These are phyloP conservation scores for Lactifluus volemus DNA, from an alignment of 768 basidiomycete genomes.

Conservation along the genomic window DNA sequence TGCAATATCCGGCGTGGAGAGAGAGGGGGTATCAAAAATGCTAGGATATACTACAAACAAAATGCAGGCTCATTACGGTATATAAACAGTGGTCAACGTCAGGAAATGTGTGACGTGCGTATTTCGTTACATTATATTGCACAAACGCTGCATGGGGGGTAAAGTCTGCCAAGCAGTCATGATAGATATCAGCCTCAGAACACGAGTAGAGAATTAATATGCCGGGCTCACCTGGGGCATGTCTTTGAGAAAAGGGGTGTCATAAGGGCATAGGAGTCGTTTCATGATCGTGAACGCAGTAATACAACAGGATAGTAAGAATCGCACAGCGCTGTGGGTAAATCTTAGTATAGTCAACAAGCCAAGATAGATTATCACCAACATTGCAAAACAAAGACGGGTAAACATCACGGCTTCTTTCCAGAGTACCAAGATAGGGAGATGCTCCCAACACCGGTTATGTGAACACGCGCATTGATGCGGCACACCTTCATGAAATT, in stretches of 20 bases:
- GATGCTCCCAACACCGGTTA: constrained; percentile 70
- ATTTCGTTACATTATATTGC: constrained; percentile 15
- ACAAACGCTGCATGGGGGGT: constrained; percentile 5
- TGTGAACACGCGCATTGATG: constrained; percentile 64
- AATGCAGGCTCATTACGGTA: constrained; percentile 9
- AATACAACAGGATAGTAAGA: constrained; percentile 12
- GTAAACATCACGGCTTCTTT: constrained; percentile 29
- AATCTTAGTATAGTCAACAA: not conserved
- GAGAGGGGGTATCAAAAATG: constrained; percentile 15
- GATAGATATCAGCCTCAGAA: not conserved
- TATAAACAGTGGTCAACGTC: constrained; percentile 3
- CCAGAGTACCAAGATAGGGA: constrained; percentile 67
- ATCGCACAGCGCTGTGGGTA: constrained; percentile 2
- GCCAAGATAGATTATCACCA: not conserved
- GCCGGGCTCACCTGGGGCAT: not conserved
- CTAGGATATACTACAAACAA: constrained; percentile 7
- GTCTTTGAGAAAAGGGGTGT: not conserved
- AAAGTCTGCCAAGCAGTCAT: not conserved
- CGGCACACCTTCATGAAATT: constrained; percentile 53
- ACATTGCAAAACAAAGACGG: not conserved
- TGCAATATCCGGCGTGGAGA: not conserved
- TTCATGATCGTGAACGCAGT: constrained; percentile 13
- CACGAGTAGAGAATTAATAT: not conserved
- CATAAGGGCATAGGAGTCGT: constrained; percentile 17
- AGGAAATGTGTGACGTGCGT: not conserved